A percentile compares a stretch with the other conserved stretches of the same genome.
phyloP scores from a whole-genome alignment of 202 grass and related monocot genomes.

The Carex arenaria region DNA sequence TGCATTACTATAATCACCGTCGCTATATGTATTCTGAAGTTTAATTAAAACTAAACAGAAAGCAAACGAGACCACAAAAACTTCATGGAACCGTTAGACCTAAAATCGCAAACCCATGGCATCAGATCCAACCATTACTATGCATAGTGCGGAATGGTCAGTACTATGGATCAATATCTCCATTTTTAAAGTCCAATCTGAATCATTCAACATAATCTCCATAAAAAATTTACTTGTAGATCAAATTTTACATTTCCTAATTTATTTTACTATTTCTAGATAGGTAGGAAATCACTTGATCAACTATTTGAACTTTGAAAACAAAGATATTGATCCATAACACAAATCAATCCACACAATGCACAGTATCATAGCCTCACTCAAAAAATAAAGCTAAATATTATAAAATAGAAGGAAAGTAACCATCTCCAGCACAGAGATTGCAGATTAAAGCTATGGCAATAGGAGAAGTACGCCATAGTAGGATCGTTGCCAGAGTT shows the following conservation, averaged over 20 bases:
- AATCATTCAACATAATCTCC: no score
- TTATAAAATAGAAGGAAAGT: background rate
- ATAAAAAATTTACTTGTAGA: no score
- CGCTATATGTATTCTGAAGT: background rate
- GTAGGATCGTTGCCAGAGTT: constrained; percentile 62
- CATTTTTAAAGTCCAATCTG: no score
- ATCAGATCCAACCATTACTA: background rate
- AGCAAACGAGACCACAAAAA: background rate
- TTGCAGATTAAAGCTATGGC: constrained; percentile 89
- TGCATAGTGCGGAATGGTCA: no score
- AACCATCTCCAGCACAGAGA: constrained; percentile 95
- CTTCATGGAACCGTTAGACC: background rate
- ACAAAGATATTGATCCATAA: no score
- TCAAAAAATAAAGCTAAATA: background rate
- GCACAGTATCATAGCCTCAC: no score
- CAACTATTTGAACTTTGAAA: no score
- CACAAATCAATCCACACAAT: no score
- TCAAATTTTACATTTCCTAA: no score
- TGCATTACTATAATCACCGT: background rate
- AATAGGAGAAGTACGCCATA: constrained; percentile 81
- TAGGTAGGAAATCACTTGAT: no score
- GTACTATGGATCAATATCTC: no score
- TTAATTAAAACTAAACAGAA: background rate
- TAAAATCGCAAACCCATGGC: background rate
- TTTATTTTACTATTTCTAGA: no score